Evolutionary conservation across 1,139 yeast genomes (phyloP).

Genomic region (Saccharomyces uvarum): DNA sequence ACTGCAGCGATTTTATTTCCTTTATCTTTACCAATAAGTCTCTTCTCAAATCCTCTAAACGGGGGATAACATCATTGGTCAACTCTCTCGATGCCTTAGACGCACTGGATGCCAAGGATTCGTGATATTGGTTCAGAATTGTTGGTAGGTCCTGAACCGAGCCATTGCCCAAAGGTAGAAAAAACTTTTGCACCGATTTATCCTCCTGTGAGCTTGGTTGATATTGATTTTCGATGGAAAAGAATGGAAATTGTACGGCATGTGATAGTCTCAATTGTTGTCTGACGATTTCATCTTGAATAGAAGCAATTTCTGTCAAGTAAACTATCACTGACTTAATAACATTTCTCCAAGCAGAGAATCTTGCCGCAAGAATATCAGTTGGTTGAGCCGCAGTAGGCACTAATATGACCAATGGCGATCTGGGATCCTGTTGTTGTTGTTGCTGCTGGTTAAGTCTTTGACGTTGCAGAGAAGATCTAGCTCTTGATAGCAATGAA

Average conservation of each 20-base stretch:
- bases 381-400: conserved; percentile 70
- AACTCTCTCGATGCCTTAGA: conserved; percentile 67
- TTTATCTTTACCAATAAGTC: conserved; percentile 77
- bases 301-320: conserved; percentile 70
- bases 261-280: conserved; percentile 77
- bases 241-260: conserved; percentile 57
- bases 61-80: conserved; percentile 60
- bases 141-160: conserved; percentile 77
- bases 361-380: conserved; percentile 72
- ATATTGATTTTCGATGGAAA: conserved; percentile 25
- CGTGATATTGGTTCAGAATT: conserved; percentile 62
- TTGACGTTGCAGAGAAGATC: conserved; percentile 12
- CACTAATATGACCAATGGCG: conserved; percentile 39
- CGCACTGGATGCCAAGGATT: conserved; percentile 60
- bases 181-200: conserved; percentile 29
- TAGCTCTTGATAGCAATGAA: conserved; percentile 11
- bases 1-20: conserved; percentile 71
- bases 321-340: conserved; percentile 68
- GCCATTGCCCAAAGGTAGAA: conserved; percentile 65
- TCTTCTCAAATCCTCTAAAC: conserved; percentile 74
- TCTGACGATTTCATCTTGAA: conserved; percentile 79
- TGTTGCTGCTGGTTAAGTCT: conserved; percentile 7
- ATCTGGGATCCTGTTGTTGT: conserved; percentile 32
- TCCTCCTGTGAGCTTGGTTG: conserved; percentile 23
- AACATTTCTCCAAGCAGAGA: conserved; percentile 78